Base-by-base conservation (phyloP, 345 rosid genomes). In the Linum usitatissimum region DNA sequence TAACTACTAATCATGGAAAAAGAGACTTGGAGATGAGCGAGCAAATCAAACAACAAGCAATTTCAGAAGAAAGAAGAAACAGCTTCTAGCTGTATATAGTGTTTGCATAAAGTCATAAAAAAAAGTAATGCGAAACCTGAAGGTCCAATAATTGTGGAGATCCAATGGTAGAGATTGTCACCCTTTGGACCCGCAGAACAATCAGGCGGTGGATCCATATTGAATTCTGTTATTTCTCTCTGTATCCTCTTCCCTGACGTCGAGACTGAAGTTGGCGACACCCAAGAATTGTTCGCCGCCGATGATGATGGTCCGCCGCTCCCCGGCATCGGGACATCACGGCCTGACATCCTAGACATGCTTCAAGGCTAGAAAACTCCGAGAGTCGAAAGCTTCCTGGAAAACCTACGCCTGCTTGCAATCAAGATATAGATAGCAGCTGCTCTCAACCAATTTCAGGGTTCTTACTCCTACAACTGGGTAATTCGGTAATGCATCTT, bases 131-230 rank as follows among this genome's bases (percentile, higher is more conserved):
- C 19, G 48, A 30, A 21, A 85, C 98, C 93, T 30, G 79, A 69
- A 31, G 98, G 97, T 42, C 91, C 98, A 55, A 92, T 71, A 67
- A 87, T 60, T 68, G 95, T 85, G 77, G 97, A 75, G 76, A 92
- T 82, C 98, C 98, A 87, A 64, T 87, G 81, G 78, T 85, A 87
- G 70, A 92, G 91, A 71, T 83, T 92, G 75, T 92, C 98, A 39
- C 95, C 91, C 57, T 79, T 87, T 7, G 98, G 98, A 20, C 94
- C 97, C 48, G 99, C 97, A 6, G 94, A 90, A 60, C 91, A 90
- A 65, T 86, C 85, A 55, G 72, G 74, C 70, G 92, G 94, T 8
- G 97, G 95, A 71, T 86, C 84, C 53, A 65, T 64, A 79, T 78
- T 87, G 9, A 87, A 90, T 74, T 90, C 99, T 4, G 74, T 64